Conservation (phyloP, 495 filamentous ascomycete species). For the Staphylotrichum longicolle region DNA sequence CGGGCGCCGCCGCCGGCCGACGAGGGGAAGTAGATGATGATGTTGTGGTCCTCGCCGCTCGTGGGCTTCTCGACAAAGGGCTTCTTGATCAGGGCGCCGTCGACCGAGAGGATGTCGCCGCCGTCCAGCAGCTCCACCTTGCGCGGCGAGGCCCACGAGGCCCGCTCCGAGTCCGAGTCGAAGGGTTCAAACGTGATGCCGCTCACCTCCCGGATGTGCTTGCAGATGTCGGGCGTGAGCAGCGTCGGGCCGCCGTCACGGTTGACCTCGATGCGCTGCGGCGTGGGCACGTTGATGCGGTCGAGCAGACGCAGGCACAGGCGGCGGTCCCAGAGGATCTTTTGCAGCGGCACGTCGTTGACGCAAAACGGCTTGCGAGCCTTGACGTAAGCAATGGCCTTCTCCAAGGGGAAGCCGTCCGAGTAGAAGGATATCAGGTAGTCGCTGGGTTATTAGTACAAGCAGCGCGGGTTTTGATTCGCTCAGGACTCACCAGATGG, state of each 20-base stretch:
- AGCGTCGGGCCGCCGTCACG: conserved; percentile 87
- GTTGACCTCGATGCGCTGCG: conserved; percentile 86
- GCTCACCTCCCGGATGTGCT: conserved; percentile 73
- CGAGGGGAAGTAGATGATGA: conserved; percentile 92
- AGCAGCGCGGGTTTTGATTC: conserved; percentile 11
- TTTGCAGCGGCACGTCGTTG: conserved; percentile 98
- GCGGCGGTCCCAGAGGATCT: conserved; percentile 93
- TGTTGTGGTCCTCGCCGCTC: conserved; percentile 98
- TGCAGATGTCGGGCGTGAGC: conserved; percentile 69
- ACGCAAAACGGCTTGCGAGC: conserved; percentile 93
- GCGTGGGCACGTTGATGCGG: conserved; percentile 82
- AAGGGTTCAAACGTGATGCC: conserved; percentile 75
- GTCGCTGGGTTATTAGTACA: conserved; percentile 55
- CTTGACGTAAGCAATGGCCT: conserved; percentile 90
- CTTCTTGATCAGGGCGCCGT: conserved; percentile 77
- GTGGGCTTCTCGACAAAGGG: conserved; percentile 98
- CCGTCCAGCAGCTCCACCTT: conserved; percentile 81
- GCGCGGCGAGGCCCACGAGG: conserved; percentile 58
- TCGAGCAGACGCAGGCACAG: conserved; percentile 86
- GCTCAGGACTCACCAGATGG: conserved; percentile 49
- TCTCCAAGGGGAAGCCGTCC: conserved; percentile 94
- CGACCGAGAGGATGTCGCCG: conserved; percentile 81
- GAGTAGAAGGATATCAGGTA: conserved; percentile 98
- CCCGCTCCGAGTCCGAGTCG: conserved; percentile 54
- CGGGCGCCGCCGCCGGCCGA: conserved; percentile 82